Conservation (phyloP, 2,329 filamentous ascomycete species). For the Penicillium nordicum region DNA sequence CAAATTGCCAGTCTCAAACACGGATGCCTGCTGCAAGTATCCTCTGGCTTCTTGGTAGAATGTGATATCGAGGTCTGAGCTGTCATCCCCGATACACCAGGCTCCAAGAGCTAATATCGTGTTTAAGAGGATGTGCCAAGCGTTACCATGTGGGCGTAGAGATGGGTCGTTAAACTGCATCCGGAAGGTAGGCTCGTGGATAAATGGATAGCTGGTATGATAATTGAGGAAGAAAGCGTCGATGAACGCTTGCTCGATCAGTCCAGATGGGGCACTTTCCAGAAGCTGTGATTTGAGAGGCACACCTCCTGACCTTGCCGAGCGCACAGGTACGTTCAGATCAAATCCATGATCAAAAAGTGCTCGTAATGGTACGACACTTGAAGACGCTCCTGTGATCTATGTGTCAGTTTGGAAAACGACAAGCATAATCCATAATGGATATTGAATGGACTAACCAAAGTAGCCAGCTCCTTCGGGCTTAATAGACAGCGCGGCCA, state of each 20-base stretch:
- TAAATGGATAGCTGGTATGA: conserved; percentile 47
- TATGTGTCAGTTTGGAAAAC: not conserved
- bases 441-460: conserved; percentile 20
- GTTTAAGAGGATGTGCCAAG: conserved; percentile 47
- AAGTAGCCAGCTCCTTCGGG: conserved; percentile 42
- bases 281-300: conserved; percentile 40
- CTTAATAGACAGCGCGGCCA: conserved; percentile 41
- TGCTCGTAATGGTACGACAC: conserved; percentile 39
- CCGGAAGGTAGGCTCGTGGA: conserved; percentile 48
- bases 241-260: conserved; percentile 42
- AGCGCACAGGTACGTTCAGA: conserved; percentile 34
- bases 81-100: conserved; percentile 42
- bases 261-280: conserved; percentile 37
- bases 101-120: conserved; percentile 47
- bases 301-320: conserved; percentile 29
- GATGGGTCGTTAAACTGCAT: conserved; percentile 47
- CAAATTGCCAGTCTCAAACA: conserved; percentile 50
- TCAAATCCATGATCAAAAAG: conserved; percentile 41
- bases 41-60: conserved; percentile 48
- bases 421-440: not conserved
- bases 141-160: conserved; percentile 40
- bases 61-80: conserved; percentile 44
- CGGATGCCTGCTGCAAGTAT: conserved; percentile 44
- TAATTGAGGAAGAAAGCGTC: conserved; percentile 49
- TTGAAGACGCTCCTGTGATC: conserved; percentile 35